These are phyloP conservation scores for Solanum bukasovii DNA, from an alignment of 257 asterid species.

Conservation along the genomic window DNA sequence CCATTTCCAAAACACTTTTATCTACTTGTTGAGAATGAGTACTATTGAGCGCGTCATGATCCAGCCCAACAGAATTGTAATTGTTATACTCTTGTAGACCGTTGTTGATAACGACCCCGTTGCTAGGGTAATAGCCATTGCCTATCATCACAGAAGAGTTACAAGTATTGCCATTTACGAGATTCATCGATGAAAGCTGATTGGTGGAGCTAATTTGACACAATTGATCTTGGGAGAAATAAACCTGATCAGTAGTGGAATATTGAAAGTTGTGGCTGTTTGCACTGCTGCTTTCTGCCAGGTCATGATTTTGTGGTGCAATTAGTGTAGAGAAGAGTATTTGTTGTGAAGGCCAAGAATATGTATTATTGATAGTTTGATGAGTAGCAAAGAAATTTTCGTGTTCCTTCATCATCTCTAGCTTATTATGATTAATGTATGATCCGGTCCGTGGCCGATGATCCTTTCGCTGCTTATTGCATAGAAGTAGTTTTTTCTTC, in stretches of 20 bases:
- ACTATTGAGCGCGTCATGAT: neutral
- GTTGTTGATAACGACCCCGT: neutral
- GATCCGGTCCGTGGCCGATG: neutral
- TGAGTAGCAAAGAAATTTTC: neutral
- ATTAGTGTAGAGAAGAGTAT: neutral
- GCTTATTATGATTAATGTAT: neutral
- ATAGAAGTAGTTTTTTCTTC: slow-evolving; percentile 20
- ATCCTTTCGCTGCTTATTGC: slow-evolving; percentile 18
- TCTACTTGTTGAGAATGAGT: slow-evolving; percentile 9
- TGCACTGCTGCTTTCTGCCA: neutral
- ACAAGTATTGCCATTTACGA: neutral
- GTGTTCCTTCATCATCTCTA: neutral
- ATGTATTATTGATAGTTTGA: neutral
- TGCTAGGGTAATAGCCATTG: neutral
- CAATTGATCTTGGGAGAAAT: neutral
- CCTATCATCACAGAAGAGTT: neutral
- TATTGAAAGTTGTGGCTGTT: neutral
- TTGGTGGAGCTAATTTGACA: neutral
- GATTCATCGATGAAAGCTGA: neutral
- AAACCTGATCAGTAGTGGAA: neutral
- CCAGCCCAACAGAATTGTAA: slow-evolving; percentile 1
- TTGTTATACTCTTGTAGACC: neutral
- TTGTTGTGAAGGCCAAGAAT: neutral
- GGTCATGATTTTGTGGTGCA: neutral
- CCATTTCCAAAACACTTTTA: slow-evolving; percentile 11